phyloP scores from a whole-genome alignment of 768 basidiomycete genomes.

The Tylopilus sp. region DNA sequence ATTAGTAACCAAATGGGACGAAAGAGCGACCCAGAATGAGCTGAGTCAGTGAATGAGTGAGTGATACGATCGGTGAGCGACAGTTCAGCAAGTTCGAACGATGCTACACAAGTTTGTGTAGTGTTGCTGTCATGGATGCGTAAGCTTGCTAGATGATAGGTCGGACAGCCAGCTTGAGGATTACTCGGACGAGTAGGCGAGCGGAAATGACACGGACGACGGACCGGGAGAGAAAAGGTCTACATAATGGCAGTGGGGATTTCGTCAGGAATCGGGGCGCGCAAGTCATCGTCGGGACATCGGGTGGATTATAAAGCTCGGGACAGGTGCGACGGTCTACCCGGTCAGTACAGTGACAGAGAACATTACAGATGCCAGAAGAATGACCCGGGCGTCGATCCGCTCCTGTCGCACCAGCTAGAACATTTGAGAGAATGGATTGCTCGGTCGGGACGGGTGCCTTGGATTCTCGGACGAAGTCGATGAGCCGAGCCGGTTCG shows the following conservation, averaged over 20 bases:
- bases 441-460: slow-evolving; percentile 1
- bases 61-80: not conserved
- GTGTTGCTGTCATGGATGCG: slow-evolving; percentile 8
- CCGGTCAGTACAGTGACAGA: not conserved
- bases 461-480: not conserved
- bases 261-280: not conserved
- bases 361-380: not conserved
- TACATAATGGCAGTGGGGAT: not conserved
- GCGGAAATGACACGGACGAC: slow-evolving; percentile 17
- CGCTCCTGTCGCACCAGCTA: slow-evolving; percentile 20
- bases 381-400: slow-evolving; percentile 17
- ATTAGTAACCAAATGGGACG: slow-evolving; percentile 13
- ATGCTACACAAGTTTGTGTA: slow-evolving; percentile 3
- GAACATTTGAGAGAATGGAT: not conserved
- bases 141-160: not conserved
- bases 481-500: slow-evolving; percentile 22
- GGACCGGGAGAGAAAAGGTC: not conserved
- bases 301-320: not conserved
- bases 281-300: not conserved
- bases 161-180: not conserved
- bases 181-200: slow-evolving; percentile 4
- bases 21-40: slow-evolving; percentile 4
- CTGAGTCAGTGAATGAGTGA: not conserved
- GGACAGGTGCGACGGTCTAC: not conserved
- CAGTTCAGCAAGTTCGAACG: not conserved